phyloP scores from a whole-genome alignment of 345 rosid species.

The Isatis tinctoria region DNA sequence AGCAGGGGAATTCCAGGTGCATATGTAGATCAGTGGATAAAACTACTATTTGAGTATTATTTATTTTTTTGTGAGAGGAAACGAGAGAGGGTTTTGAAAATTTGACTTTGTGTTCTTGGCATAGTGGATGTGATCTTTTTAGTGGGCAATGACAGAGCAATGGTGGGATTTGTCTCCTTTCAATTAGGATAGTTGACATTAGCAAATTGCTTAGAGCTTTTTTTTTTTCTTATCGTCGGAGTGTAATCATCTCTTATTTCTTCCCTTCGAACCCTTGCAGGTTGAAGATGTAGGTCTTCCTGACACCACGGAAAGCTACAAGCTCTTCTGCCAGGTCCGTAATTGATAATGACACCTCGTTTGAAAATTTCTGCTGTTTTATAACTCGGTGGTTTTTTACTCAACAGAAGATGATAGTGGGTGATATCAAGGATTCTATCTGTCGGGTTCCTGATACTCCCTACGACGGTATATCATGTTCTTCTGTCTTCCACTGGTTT shows the following conservation, averaged over 20 bases:
- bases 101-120: slow-evolving; percentile 1
- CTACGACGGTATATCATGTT: slow-evolving; percentile 64
- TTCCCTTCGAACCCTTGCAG: slow-evolving; percentile 36
- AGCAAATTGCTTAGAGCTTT: not conserved
- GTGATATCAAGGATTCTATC: slow-evolving; percentile 95
- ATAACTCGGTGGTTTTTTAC: slow-evolving; percentile 25
- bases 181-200: slow-evolving; percentile 7
- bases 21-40: slow-evolving; percentile 12
- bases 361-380: not conserved
- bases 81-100: not conserved
- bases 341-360: slow-evolving; percentile 11
- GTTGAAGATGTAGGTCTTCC: slow-evolving; percentile 74
- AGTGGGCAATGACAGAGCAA: not conserved
- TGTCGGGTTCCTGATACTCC: slow-evolving; percentile 98
- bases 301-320: slow-evolving; percentile 90
- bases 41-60: slow-evolving; percentile 3
- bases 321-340: slow-evolving; percentile 80
- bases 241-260: slow-evolving; percentile 8
- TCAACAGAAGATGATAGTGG: slow-evolving; percentile 81
- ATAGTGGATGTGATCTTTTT: not conserved
- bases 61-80: not conserved
- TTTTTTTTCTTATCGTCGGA: not conserved
- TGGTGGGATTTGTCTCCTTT: not conserved
- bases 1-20: slow-evolving; percentile 89
- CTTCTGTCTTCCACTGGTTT: slow-evolving; percentile 10